Conservation (phyloP, 2,329 filamentous ascomycete genomes). For the Colletotrichum tanaceti region DNA sequence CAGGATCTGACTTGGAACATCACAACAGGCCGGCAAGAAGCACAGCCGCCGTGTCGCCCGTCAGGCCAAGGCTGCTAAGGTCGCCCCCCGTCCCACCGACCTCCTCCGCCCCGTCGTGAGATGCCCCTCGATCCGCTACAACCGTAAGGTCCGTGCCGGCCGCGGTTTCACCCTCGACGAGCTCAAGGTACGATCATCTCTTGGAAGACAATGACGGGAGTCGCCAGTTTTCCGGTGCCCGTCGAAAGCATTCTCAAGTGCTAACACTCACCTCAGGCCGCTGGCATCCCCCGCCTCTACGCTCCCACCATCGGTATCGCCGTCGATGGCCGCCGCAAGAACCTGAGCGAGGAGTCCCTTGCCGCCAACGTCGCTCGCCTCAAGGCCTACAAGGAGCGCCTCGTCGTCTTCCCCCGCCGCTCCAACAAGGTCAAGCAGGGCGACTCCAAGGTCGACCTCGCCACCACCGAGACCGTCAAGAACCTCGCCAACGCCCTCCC, state of each 20-base stretch:
- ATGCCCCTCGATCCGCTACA: conserved; percentile 99
- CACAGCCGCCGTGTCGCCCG: conserved; percentile 90
- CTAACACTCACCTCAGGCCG: conserved; percentile 70
- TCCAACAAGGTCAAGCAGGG: conserved; percentile 93
- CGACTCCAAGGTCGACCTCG: conserved; percentile 86
- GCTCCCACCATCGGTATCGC: conserved; percentile 96
- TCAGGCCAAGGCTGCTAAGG: conserved; percentile 91
- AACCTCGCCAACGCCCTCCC: conserved; percentile 73
- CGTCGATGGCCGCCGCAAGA: conserved; percentile 96
- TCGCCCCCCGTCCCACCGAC: conserved; percentile 97
- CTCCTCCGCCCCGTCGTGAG: conserved; percentile 95
- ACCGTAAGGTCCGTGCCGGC: conserved; percentile 95
- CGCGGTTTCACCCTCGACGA: conserved; percentile 98
- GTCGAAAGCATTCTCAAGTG: neutral
- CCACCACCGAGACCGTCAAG: conserved; percentile 71
- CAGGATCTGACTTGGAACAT: conserved; percentile 42
- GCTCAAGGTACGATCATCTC: conserved; percentile 81
- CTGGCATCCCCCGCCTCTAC: conserved; percentile 92
- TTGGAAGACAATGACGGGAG: neutral
- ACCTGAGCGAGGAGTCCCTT: conserved; percentile 95
- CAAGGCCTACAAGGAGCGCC: conserved; percentile 94
- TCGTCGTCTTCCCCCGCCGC: conserved; percentile 98
- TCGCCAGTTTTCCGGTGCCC: neutral
- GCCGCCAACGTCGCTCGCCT: conserved; percentile 96
- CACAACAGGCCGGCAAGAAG: conserved; percentile 89